These are phyloP conservation scores for Backusella mclennaniae DNA, from an alignment of 192 early-diverging fungal genomes.

Conservation along the genomic window DNA sequence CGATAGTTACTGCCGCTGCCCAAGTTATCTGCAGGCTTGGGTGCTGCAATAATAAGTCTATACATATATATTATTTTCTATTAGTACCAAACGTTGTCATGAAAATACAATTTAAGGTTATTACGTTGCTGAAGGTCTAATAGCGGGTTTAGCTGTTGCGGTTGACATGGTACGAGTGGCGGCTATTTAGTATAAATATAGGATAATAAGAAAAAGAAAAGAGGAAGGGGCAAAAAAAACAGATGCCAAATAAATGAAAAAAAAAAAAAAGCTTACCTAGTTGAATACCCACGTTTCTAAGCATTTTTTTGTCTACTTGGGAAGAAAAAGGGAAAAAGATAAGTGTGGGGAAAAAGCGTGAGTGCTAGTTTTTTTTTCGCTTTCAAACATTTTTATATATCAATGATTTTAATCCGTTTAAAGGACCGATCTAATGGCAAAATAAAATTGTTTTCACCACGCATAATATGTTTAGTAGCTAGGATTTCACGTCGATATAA, in stretches of 20 bases:
- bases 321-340: neutral
- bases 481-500: too few species aligned
- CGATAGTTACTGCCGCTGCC: conserved; percentile 2
- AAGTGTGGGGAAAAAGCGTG: conserved; percentile 4
- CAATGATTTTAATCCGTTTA: neutral
- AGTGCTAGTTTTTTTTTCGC: neutral
- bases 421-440: neutral
- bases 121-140: conserved; percentile 10
- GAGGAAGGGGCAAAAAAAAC: neutral
- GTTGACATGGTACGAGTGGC: conserved; percentile 6
- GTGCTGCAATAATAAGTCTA: conserved; percentile 13
- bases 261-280: neutral
- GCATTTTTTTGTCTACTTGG: neutral
- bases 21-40: neutral
- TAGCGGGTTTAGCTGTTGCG: neutral
- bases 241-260: neutral
- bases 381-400: neutral
- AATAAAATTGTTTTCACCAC: neutral
- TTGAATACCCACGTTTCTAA: conserved; percentile 4
- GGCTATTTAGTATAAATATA: neutral
- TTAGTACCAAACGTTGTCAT: neutral
- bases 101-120: neutral
- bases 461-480: neutral
- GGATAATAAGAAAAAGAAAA: neutral
- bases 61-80: neutral